Evolutionary conservation across 2,329 filamentous ascomycete species (phyloP).

Genomic region (Cercospora sp.): DNA sequence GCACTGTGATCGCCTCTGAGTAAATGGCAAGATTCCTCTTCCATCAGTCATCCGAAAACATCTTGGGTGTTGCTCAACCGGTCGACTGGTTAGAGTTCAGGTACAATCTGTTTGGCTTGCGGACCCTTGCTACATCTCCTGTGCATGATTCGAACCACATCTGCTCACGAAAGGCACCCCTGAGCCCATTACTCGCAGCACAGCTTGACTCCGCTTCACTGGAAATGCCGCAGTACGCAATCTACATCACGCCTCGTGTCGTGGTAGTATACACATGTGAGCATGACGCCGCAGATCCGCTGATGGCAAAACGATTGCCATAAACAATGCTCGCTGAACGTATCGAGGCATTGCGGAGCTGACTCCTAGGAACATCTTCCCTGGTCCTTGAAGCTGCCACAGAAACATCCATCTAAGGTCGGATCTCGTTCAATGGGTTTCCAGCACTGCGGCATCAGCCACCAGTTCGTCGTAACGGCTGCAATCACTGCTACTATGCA

Average conservation of each 20-base stretch:
- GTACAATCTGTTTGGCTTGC: neutral
- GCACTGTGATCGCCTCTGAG: neutral
- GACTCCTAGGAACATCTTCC: neutral
- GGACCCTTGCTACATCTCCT: neutral
- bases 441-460: neutral
- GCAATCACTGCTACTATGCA: neutral
- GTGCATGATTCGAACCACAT: neutral
- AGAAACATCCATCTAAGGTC: neutral
- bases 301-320: neutral
- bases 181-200: slow-evolving; percentile 8
- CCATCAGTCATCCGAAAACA: neutral
- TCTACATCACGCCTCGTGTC: neutral
- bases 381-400: neutral
- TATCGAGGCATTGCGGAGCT: neutral
- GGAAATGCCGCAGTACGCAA: neutral
- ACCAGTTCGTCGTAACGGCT: neutral
- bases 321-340: neutral
- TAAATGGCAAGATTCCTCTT: neutral
- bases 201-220: neutral
- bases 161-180: neutral
- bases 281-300: neutral
- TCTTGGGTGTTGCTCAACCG: neutral
- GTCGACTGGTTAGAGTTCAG: neutral
- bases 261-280: neutral
- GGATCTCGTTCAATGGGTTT: neutral